Base-by-base conservation (phyloP, 2,329 filamentous ascomycete genomes). In the Ophiostoma angusticollis region DNA sequence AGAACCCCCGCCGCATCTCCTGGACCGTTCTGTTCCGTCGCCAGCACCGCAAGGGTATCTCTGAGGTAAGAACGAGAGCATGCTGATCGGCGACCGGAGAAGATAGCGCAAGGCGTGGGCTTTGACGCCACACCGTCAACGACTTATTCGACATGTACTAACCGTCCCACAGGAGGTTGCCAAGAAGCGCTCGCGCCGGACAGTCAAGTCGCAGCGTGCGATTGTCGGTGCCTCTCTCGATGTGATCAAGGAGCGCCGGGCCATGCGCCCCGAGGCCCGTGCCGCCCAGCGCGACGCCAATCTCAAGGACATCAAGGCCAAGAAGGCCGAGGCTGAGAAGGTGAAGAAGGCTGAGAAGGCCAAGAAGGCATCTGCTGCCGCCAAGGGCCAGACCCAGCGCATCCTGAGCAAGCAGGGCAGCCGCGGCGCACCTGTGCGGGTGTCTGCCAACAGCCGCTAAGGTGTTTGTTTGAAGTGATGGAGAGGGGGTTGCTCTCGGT, bases 31-130 rank as follows among this genome's bases (percentile, higher is more conserved):
- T 98, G 52, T 98, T 84, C 84, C 81, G 91, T 68, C 84, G 89
- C 70, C 84, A 93, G 74, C 89, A 95, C 82, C 91, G 87, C 78
- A 98, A 98, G 86, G 91, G 91, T 81, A 93, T 96, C 72, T 93
- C 89, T 77, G 91, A 98, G 87, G 91, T 96, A 81, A 72, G 82
- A 31, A 9, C 6, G 13, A 14, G 14, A 13, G 28, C 14, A 9
- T 14, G 17, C n/a, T 7, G 4, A n/a, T 21, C 31, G 13, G 13
- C 13, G 27, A 17, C 4, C 25, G 27, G 19, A 30, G 28, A 23
- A 31, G 21, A 24, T 22, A 21, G 14, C 18, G 21, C 12, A 14
- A 11, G 19, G 32, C 13, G 12, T 19, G 11, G 9, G 12, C 18
- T 14, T 18, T 18, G 8, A 13, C 13, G 17, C 4, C 19, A 37